Percentiles rank a stretch among this genome's conserved stretches.
phyloP scores from a whole-genome alignment of 2,329 filamentous ascomycete genomes.

The Trichophyton rubrum region DNA sequence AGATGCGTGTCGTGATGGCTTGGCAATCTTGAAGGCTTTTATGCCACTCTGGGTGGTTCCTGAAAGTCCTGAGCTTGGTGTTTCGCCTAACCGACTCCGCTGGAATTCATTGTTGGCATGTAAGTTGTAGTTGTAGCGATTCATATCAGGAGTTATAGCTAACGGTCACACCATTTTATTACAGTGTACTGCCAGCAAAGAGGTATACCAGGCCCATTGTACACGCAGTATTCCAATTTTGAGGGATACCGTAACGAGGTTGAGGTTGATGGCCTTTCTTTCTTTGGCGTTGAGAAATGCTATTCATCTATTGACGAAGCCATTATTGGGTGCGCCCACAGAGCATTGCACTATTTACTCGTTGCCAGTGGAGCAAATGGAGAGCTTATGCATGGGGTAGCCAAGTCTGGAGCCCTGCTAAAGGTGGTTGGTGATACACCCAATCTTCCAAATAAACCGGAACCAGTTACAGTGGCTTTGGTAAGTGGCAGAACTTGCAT shows the following conservation, averaged over 20 bases:
- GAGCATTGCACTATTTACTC: slow-evolving; percentile 16
- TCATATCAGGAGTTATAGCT: neutral
- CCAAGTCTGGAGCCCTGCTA: too few species aligned
- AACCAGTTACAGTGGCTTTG: neutral
- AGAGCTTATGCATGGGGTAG: neutral
- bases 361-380: neutral
- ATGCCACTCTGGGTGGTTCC: slow-evolving; percentile 21
- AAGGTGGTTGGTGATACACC: neutral
- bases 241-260: slow-evolving; percentile 20
- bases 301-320: slow-evolving; percentile 19
- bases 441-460: neutral
- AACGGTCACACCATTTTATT: neutral
- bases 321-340: slow-evolving; percentile 20
- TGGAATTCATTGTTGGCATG: slow-evolving; percentile 22
- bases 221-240: slow-evolving; percentile 17
- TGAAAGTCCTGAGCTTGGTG: slow-evolving; percentile 15
- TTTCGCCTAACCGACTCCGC: slow-evolving; percentile 15
- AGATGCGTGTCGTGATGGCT: slow-evolving; percentile 19
- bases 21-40: slow-evolving; percentile 17
- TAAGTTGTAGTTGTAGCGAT: slow-evolving; percentile 9
- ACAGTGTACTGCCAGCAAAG: slow-evolving; percentile 19
- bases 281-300: slow-evolving; percentile 14
- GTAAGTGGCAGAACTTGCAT: neutral
- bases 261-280: slow-evolving; percentile 14
- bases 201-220: slow-evolving; percentile 12